These are phyloP conservation scores for Paramecium sexaurelia DNA, from an alignment of 73 alveolate species.

Conservation along the genomic window DNA sequence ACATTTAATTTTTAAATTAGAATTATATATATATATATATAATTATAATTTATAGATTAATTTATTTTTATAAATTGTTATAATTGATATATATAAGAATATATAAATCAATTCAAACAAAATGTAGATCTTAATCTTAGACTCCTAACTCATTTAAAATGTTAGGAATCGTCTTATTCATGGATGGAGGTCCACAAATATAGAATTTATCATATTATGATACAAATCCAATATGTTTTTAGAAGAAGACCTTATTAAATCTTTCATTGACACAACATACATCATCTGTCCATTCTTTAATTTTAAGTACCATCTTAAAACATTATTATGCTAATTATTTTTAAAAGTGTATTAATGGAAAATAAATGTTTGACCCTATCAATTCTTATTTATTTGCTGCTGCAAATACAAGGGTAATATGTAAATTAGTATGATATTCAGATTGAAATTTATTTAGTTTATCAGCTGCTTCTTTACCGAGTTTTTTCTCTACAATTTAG, in stretches of 20 bases:
- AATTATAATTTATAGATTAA: not conserved
- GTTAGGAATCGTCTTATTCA: not conserved
- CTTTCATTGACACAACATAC: not conserved
- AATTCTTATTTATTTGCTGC: not conserved
- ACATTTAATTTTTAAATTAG: not conserved
- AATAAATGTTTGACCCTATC: not conserved
- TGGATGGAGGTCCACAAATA: slow-evolving; percentile 32
- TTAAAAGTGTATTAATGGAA: not conserved
- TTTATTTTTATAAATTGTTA: not conserved
- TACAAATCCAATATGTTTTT: not conserved
- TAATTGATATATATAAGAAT: not conserved
- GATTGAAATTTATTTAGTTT: not conserved
- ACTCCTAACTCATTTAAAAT: not conserved
- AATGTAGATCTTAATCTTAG: not conserved
- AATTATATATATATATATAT: not conserved
- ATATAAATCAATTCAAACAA: not conserved
- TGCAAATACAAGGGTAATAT: not conserved
- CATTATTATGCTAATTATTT: not conserved
- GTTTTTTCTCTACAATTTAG: not conserved
- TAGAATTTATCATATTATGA: not conserved
- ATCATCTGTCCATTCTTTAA: not conserved
- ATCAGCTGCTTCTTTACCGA: not conserved
- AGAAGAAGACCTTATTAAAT: not conserved
- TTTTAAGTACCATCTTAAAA: not conserved
- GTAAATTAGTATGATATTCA: not conserved